phyloP scores from a whole-genome alignment of 371 early-diverging fungal species.

The Funneliformis caledonium region DNA sequence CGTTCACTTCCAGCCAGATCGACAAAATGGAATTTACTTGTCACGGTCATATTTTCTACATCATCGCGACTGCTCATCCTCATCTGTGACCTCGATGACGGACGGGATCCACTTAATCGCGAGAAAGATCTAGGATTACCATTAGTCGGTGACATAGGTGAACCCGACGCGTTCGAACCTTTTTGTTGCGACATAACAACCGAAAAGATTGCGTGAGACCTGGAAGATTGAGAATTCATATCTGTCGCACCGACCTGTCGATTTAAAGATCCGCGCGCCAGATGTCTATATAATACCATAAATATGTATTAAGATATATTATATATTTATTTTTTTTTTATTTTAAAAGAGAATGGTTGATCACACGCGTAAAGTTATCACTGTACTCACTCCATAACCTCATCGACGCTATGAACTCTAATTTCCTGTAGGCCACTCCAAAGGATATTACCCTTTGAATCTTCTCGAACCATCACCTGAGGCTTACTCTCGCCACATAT shows the following conservation, averaged over 20 bases:
- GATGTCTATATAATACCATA: slow-evolving; percentile 45
- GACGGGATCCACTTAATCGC: slow-evolving; percentile 14
- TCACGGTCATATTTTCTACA: slow-evolving; percentile 56
- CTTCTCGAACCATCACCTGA: slow-evolving; percentile 89
- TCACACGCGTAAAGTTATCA: not conserved
- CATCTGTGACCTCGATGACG: slow-evolving; percentile 18
- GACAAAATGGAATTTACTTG: slow-evolving; percentile 95
- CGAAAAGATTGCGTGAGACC: slow-evolving; percentile 98
- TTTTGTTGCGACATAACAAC: slow-evolving; percentile 80
- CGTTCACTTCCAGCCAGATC: slow-evolving; percentile 99
- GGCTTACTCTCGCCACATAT: slow-evolving; percentile 59
- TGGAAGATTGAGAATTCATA: slow-evolving; percentile 95
- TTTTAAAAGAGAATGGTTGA: not conserved
- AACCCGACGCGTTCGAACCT: slow-evolving; percentile 41
- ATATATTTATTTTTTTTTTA: too few relatives aligned
- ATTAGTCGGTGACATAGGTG: not conserved
- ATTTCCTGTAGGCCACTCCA: slow-evolving; percentile 91
- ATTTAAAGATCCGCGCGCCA: slow-evolving; percentile 79
- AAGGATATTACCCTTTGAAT: slow-evolving; percentile 85
- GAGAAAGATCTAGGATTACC: not conserved
- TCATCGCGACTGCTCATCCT: slow-evolving; percentile 43
- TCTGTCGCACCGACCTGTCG: slow-evolving; percentile 94
- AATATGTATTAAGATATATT: too few relatives aligned
- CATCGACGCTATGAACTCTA: slow-evolving; percentile 72
- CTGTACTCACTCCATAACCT: slow-evolving; percentile 67